Evolutionary conservation across 2,329 filamentous ascomycete species (phyloP), one percentile per base, ranked within the genome.

Genomic region (Akanthomyces muscarius): DNA sequence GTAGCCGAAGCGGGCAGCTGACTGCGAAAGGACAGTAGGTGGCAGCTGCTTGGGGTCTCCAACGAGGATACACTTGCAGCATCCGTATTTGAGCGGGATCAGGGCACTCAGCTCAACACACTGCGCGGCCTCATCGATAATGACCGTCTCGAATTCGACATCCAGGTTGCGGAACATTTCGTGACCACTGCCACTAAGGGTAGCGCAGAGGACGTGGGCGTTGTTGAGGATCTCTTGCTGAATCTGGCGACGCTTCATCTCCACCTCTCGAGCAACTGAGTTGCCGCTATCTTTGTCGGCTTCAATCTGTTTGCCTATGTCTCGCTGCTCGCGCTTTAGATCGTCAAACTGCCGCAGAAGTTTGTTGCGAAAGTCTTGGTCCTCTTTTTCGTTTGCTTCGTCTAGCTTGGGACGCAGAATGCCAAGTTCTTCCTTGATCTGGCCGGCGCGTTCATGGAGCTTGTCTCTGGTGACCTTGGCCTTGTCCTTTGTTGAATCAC

Each of bases 1-100:
- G 76, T 98, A 99, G 67, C 95, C 92, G 75, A 93, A 98, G 44
- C 88, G 86, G 16, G 93, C 91, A 5, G 95, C 95, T 69, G 93
- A 93, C 73, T 95, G 92, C 2, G 95, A 98, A 63, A 99, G 85
- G 10, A 99, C 95, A 0, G 95, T 99, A 0, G 95, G 95, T 5
- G 95, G 95, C 68, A 99, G 79, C 76, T 99, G 95, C 75, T 99
- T 98, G 0, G 95, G 95, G 78, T 99, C 95, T 78, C 95, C 95
- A 36, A 99, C 95, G 38, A 99, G 86, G 69, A 99, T 92, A 77
- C 95, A 98, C 77, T 97, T 98, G 64, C 90, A 90, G 75, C 92
- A 97, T 62, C 95, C 94, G 71, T 99, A 99, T 75, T 99, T 99
- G 63, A 99, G 84, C 2, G 95, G 95, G 68, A 99, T 99, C 53